phyloP scores from a whole-genome alignment of 805 yeast species.

The Candida rishiriensis region DNA sequence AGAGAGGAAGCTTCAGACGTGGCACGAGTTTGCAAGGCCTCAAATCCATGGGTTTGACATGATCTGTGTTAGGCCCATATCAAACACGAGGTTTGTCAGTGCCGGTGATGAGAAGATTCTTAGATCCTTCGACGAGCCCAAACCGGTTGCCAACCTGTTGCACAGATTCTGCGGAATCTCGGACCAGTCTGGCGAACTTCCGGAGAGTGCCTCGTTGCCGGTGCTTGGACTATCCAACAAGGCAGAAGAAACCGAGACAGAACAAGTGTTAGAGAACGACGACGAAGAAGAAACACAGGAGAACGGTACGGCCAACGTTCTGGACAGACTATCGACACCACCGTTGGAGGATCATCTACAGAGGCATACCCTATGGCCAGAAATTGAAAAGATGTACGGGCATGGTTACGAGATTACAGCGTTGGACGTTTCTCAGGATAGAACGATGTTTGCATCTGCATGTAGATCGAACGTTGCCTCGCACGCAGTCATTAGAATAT shows the following conservation, averaged over 20 bases:
- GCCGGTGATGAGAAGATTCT: slow-evolving; percentile 95
- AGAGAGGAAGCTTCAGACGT: slow-evolving; percentile 34
- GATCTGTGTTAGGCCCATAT: slow-evolving; percentile 68
- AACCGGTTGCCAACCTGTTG: slow-evolving; percentile 63
- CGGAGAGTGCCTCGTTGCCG: slow-evolving; percentile 86
- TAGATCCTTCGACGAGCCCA: slow-evolving; percentile 85
- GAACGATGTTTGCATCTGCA: slow-evolving; percentile 73
- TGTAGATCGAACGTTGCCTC: slow-evolving; percentile 79
- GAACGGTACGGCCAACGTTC: no score
- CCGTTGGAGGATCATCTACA: slow-evolving; percentile 92
- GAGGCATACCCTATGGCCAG: slow-evolving; percentile 92
- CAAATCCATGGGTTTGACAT: slow-evolving; percentile 98
- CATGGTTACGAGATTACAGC: slow-evolving; percentile 94
- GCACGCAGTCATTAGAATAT: slow-evolving; percentile 83
- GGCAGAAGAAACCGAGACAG: slow-evolving; percentile 44
- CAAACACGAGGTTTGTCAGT: slow-evolving; percentile 66
- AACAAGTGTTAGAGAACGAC: slow-evolving; percentile 38
- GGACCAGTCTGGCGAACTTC: slow-evolving; percentile 35
- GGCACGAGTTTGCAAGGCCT: slow-evolving; percentile 95
- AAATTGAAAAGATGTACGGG: slow-evolving; percentile 89
- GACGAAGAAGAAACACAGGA: slow-evolving; percentile 26
- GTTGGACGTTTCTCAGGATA: slow-evolving; percentile 64
- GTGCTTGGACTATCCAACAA: slow-evolving; percentile 92
- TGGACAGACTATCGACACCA: no score
- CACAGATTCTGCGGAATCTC: slow-evolving; percentile 47